Base-by-base conservation (phyloP, 805 yeast genomes). In the Metschnikowia orientalis region DNA sequence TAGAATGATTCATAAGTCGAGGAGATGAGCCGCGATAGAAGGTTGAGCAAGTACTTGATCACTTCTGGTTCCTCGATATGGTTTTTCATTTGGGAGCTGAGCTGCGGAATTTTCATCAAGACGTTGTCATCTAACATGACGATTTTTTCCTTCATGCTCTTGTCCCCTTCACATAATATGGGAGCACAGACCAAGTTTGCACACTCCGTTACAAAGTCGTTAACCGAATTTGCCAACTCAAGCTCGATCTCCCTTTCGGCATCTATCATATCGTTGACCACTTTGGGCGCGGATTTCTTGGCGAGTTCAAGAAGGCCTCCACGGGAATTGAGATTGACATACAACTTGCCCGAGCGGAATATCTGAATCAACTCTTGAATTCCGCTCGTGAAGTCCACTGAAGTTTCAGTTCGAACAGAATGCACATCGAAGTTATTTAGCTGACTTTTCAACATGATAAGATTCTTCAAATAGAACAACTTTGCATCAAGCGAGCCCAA, bases 241-340 rank as follows among this genome's bases (percentile, higher is more conserved):
- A 75, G 64, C 45, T 82, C 84, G 25, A 89, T 63, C 53, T 89
- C 97, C 27, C 57, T 57, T 36, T 68, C 66, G 34, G 78, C 92
- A 58, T 89, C 96, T 28, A 80, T 73, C 83, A 81, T 81, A 52
- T 85, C 81, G 47, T 77, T 80, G 9, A 84, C 81, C 9, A 87
- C 86, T 42, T 73, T 78, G 0, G 95, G 96, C 2, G 81, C 83
- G 1, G 85, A 69, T 16, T 79, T 85, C 42, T 73, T 66, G 2
- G 81, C 83, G 21, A 80, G 50, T 29, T 68, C 68, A 33, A 74
- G 48, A 17, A 77, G 50, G 1, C 66, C 63, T 2, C 61, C 59
- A 24, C 51, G 51, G 13, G 46, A 36, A 37, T 49, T 48, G 19
- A 50, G 54, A 20, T 62, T 62, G 12, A 61, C 54, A 30, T 77